Evolutionary conservation across 176 grass and related monocot species (phyloP), one percentile per base, ranked within the genome.

Genomic region (Eragrostis nindensis): DNA sequence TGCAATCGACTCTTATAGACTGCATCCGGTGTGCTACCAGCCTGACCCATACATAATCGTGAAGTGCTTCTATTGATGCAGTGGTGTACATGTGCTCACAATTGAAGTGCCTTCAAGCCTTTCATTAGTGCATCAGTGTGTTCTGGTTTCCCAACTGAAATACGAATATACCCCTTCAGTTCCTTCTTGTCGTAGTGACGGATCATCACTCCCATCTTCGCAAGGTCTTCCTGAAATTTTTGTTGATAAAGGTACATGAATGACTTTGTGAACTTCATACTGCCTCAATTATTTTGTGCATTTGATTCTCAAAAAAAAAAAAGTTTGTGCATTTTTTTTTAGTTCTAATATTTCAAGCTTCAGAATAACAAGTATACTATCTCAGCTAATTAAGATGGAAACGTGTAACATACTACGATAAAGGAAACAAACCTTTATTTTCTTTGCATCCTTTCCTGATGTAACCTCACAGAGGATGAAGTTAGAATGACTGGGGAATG

Each of bases 181-280:
- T 96, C 97, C 86, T 94, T 99, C 26, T 96, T 99, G 73, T 93
- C 84, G 64, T 99, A 99, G 88, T 99, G 91, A 61, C 97, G 97
- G 55, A 96, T 99, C 93, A 99, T 96, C 66, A 99, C 89, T 32
- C 97, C 93, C 89, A 91, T 96, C 84, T 90, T 89, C 2, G 91
- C 93, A 17, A 99, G 92, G 57, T 99, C 91, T 73, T 99, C 97
- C 97, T 96, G 90, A 64, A 82, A 57, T 41, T 29, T 53, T 77
- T 45, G 29, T 55, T 21, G 45, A 77, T 18, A 15, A 41, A 86
- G 48, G 48, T 6, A 57, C 11, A 46, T 85, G 26, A 86, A 39
- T 62, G 1, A 39, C 44, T 25, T 44, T 50, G 32, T 32, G 38
- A 7, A 39, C 7, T 66, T 8, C 12, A 8, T 24, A 22, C 19